phyloP scores from a whole-genome alignment of 352 stramenopile species.

The Aphanomyces cochlioides region DNA sequence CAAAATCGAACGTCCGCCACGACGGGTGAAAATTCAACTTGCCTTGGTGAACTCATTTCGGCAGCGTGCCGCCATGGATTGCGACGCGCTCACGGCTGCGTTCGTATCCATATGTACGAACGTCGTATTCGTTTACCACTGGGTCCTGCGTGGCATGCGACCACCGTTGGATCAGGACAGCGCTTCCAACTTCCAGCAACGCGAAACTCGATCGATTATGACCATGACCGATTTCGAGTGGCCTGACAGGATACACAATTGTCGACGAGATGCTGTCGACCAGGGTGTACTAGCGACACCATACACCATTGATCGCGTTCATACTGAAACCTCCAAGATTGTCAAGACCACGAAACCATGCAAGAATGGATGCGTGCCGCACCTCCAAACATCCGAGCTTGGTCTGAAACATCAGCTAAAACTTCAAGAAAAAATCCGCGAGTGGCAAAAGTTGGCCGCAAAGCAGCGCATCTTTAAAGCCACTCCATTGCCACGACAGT shows the following conservation, averaged over 20 bases:
- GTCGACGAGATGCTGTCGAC: neutral
- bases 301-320: neutral
- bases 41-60: no score
- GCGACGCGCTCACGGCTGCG: neutral
- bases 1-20: neutral
- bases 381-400: conserved; percentile 12
- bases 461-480: conserved; percentile 24
- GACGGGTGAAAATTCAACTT: neutral
- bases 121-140: conserved; percentile 11
- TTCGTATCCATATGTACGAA: conserved; percentile 7
- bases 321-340: neutral
- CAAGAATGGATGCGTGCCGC: conserved; percentile 2
- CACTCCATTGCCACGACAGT: conserved; percentile 12
- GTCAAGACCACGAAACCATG: neutral
- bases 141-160: conserved; percentile 21
- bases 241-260: no score
- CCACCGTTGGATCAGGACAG: conserved; percentile 18
- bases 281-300: neutral
- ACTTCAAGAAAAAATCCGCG: conserved; percentile 16
- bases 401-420: conserved; percentile 9
- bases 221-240: conserved; percentile 6
- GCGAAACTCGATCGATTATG: conserved; percentile 8
- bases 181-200: neutral
- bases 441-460: neutral
- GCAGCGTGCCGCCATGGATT: neutral